Base-by-base conservation (phyloP, 2,329 filamentous ascomycete species). In the Fusarium nygamai region DNA sequence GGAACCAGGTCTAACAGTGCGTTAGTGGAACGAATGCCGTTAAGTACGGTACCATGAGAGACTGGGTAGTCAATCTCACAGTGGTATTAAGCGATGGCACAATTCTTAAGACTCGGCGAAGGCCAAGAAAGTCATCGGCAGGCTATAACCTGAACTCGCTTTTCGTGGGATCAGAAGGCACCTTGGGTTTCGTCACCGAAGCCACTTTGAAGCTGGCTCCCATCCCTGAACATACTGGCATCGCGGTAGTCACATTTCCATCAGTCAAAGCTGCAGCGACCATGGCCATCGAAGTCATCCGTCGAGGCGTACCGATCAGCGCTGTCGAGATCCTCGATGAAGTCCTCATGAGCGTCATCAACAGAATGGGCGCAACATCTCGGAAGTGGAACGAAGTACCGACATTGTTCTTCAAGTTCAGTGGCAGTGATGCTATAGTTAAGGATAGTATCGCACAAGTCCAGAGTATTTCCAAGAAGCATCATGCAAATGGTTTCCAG, bases 291-390 rank as follows among this genome's bases (percentile, higher is more conserved):
- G 89, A 88, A 59, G 89, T 96, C 17, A 93, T 96, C 86, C 90
- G 93, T 73, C 88, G 90, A 3, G 93, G 92, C 0, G 86, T 95
- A 3, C 93, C 92, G 0, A 88, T 95, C 9, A 92, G 91, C 1
- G 92, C 92, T 5, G 92, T 95, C 88, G 94, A 96, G 82, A 91
- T 96, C 76, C 94, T 96, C 92, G 94, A 96, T 78, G 93, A 96
- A 61, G 92, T 96, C 3, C 93, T 95, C 81, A 96, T 96, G 94
- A 88, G 86, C 68, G 92, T 96, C 0, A 91, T 96, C 79, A 96
- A 96, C 82, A 86, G 90, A 60, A 89, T 92, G 17, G 92, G 92
- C 1, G 90, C 90, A 5, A 94, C 92, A 1, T 88, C 89, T 11
- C 84, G 88, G 8, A 88, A 88, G 39, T 96, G 93, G 93, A 88